Evolutionary conservation across 2,329 filamentous ascomycete genomes (phyloP), one percentile per base, ranked within the genome.

Genomic region (Xylariomycetidae sp.): DNA sequence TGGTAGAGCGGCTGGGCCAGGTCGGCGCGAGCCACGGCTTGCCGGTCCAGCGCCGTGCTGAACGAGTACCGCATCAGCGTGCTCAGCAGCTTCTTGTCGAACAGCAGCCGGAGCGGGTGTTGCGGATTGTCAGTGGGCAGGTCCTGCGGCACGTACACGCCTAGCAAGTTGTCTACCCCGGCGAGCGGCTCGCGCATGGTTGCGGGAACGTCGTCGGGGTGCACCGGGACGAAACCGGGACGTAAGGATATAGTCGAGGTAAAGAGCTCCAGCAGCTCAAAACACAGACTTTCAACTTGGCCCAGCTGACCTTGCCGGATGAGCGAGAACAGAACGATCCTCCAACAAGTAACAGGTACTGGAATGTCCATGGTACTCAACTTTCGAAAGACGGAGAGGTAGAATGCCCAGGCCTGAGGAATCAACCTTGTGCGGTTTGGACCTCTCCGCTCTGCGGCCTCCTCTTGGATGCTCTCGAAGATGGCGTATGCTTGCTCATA

Each of bases 31-130:
- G n/a, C n/a, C n/a, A n/a, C n/a, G n/a, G n/a, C n/a, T n/a, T n/a
- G n/a, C n/a, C n/a, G n/a, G n/a, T n/a, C 49, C 16, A 59, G 32
- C 10, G 52, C 57, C 31, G 58, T 49, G 35, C 65, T 55, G 34
- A 74, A 73, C 0, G 64, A 62, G 58, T 64, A 70, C 22, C 67
- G 55, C 7, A 72, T 40, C 12, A 72, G 58, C 3, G 51, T 48
- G 2, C 56, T 52, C 32, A 70, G 54, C 14, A 72, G 36, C 17
- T 47, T 48, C 9, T 40, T 31, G 25, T 61, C 53, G 40, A 76
- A 74, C 14, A 76, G 54, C 23, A 57, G 57, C 25, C 58, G 60
- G 6, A 75, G 35, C 2, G 72, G 72, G 37, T 76, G 72, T 10
- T 59, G 46, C 2, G 52, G 56, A 65, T 61, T 8, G 42, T 39